Evolutionary conservation across 306 rosid genomes (phyloP), one percentile per base, ranked within the genome.

Genomic region (Ormosia emarginata): DNA sequence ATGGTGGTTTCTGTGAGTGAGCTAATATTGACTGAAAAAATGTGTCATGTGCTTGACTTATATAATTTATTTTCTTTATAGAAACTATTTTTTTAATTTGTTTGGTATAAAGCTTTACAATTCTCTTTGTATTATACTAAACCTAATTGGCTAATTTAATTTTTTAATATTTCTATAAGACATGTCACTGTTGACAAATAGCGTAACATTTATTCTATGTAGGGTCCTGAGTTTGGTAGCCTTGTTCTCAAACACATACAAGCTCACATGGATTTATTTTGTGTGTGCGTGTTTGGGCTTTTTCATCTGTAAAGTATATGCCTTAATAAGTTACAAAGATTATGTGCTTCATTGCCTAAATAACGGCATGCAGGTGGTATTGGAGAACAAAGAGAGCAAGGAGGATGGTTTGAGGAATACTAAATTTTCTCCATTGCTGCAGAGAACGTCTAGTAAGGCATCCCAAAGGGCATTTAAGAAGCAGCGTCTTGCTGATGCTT

Each of bases 401-500:
- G 92, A 72, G 73, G 82, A 81, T 43, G 79, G 81, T 81, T 81
- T 81, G 74, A 84, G 84, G 78, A 86, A 62, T 84, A 79, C 88
- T 50, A 91, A 88, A 72, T 88, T 88, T 85, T 74, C 87, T 78
- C 73, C 89, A 47, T 46, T 85, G 79, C 84, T 81, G 78, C 97
- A 87, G 81, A 93, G 89, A 86, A 82, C 85, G 65, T 74, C 90
- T 44, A 87, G 59, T 50, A 95, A 85, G 87, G 75, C 80, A 24
- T 67, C 85, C 58, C 97, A 90, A 77, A 86, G 92, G 84, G 83
- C 89, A 37, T 85, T 83, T 79, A 96, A 96, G 89, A 92, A 88
- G 91, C 99, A 89, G 85, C 92, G 99, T 36, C 84, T 87, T 83
- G 66, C 83, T 53, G 91, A 95, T 79, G 88, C 79, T 80, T 74